Evolutionary conservation across 306 rosid genomes (phyloP), one percentile per base, ranked within the genome.

Genomic region (Quercus robur): DNA sequence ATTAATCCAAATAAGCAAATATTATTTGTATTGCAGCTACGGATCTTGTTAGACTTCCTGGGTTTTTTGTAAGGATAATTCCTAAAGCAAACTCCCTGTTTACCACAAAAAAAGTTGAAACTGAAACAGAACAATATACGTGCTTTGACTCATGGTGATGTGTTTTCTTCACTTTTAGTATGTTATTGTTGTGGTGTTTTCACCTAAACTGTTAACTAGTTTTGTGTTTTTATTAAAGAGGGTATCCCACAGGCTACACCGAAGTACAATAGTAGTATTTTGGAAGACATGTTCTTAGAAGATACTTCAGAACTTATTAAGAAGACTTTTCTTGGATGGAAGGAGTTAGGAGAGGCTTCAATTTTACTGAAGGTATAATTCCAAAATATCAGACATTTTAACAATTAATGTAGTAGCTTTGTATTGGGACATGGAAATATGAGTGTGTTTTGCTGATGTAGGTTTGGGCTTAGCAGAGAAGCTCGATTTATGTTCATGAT

Each of bases 401-500:
- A 52, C 54, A n/a, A 61, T 55, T 2, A 6, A 73, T 14, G 58
- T 35, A 13, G 79, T 55, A 77, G 49, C 31, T 58, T 20, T 33
- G 72, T 49, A 38, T 52, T 79, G 38, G 72, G 75, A 21, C 44
- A 23, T 10, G 26, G 14, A 81, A 51, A 63, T 75, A 54, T 59
- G 56, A 72, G 78, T 15, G 19, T 64, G 26, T 77, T 71, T 84
- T 74, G 20, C 66, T 78, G 72, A 9, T 78, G 76, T 83, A 95
- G 98, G 94, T 91, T 80, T 93, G 99, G 99, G 98, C 95, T 74
- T 86, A 83, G 73, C 93, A 87, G 66, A 93, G 98, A 81, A 75
- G 84, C 73, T 78, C 94, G 1, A 83, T 93, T 81, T 86, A 91
- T 61, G 84, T 73, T 61, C 90, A 93, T 80, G 98, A 95, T 84